Evolutionary conservation across 2,329 filamentous ascomycete species (phyloP), one percentile per base, ranked within the genome.

Genomic region (Pyricularia sp.): DNA sequence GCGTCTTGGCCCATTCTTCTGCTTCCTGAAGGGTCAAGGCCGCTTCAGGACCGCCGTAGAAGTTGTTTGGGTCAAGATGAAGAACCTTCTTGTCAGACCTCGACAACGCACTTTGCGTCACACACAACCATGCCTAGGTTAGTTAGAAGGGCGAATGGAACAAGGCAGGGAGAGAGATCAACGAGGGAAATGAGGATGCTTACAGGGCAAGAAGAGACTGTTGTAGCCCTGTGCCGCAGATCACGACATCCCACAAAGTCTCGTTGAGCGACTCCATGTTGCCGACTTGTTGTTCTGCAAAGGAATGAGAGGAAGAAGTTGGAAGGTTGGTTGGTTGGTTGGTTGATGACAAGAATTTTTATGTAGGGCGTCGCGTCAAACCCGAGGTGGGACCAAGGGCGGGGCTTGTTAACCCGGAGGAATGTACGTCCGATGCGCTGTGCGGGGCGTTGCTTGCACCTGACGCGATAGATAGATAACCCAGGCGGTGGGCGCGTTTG

Each of bases 31-130:
- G 79, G 75, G 87, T 94, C 69, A 97, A 84, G 2, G 91, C 91
- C 68, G 93, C 92, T 73, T 96, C 91, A 53, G 87, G 75, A 64
- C 89, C 90, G 71, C 93, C 93, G 77, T 97, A 97, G 76, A 91
- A 96, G 67, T 87, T 82, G 78, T 96, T 93, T 68, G 84, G 83
- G 74, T 97, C 93, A 73, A 97, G 80, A 75, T 97, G 93, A 66
- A 97, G 84, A 69, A 97, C 85, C 71, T 91, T 94, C 81, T 96
- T 96, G 73, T 87, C 88, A 68, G 92, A 96, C 73, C 93, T 88
- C 70, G 93, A 97, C 71, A 97, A 83, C 72, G 93, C 89, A 83
- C 93, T 97, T 82, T 28, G 30, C 66, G 67, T 68, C 49, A 16
- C 26, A 19, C 40, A 40, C 60, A 60, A 53, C 22, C 31, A 49